Evolutionary conservation across 306 rosid genomes (phyloP).

Genomic region (Quercus dentata): DNA sequence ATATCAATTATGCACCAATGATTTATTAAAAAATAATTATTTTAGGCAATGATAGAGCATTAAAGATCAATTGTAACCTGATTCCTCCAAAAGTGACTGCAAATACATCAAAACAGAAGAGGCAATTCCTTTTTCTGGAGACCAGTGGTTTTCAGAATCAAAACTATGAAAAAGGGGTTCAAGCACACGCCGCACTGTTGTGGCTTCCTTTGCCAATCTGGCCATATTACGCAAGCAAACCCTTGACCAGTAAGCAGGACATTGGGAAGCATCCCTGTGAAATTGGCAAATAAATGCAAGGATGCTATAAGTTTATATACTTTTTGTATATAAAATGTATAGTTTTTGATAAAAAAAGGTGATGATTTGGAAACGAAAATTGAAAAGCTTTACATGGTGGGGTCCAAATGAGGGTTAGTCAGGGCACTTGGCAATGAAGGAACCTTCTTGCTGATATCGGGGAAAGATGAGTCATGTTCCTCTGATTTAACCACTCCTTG

Average conservation of each 20-base stretch:
- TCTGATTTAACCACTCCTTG: constrained; percentile 42
- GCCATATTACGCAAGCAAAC: constrained; percentile 78
- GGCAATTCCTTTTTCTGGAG: constrained; percentile 71
- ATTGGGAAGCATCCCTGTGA: constrained; percentile 60
- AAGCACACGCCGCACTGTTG: constrained; percentile 76
- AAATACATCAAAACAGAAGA: constrained; percentile 58
- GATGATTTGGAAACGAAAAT: constrained; percentile 4
- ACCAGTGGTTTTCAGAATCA: constrained; percentile 78
- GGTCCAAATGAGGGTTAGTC: constrained; percentile 41
- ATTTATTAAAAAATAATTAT: neutral
- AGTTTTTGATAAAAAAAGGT: neutral
- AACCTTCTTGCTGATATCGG: constrained; percentile 40
- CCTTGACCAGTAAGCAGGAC: constrained; percentile 87
- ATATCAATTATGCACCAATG: neutral
- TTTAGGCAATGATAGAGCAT: neutral
- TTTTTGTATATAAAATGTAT: constrained; percentile 14
- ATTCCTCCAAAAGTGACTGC: constrained; percentile 72
- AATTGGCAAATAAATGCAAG: constrained; percentile 21
- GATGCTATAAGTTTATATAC: constrained; percentile 13
- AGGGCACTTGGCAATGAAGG: constrained; percentile 30
- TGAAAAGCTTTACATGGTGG: constrained; percentile 44
- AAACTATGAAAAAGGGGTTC: constrained; percentile 88
- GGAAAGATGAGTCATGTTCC: constrained; percentile 29
- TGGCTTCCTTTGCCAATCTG: constrained; percentile 76
- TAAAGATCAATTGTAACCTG: constrained; percentile 55